A percentile compares a stretch with the other conserved stretches of the same genome.
These are phyloP conservation scores for Lyophyllum shimeji DNA, from an alignment of 768 basidiomycete genomes.

Conservation along the genomic window DNA sequence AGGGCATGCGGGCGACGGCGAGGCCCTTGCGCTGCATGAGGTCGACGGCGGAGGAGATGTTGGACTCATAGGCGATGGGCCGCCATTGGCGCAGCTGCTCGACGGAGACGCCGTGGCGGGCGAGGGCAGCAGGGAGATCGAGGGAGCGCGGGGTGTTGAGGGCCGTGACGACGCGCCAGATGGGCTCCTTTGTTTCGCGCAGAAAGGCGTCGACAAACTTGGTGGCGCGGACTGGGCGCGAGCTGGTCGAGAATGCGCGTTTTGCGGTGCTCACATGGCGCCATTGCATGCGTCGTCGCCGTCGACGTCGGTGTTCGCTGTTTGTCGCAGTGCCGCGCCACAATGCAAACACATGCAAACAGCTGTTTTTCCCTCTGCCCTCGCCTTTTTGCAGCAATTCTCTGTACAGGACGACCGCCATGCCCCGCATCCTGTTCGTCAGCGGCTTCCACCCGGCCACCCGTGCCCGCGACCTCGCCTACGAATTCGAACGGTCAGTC, in stretches of 20 bases:
- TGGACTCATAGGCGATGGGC: conserved; percentile 29
- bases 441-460: conserved; percentile 84
- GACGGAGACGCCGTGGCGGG: conserved; percentile 29
- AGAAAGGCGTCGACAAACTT: conserved; percentile 34
- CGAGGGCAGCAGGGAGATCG: conserved; percentile 28
- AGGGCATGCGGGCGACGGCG: conserved; percentile 30
- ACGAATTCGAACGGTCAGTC: conserved; percentile 79
- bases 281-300: too few species aligned
- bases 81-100: conserved; percentile 42
- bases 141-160: conserved; percentile 27
- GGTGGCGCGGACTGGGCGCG: conserved; percentile 24
- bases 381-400: too few species aligned
- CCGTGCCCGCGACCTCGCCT: conserved; percentile 80
- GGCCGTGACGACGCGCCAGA: conserved; percentile 41
- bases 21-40: conserved; percentile 13
- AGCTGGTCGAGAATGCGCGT: conserved; percentile 18
- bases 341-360: conserved; percentile 31
- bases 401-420: too few species aligned
- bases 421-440: conserved; percentile 87
- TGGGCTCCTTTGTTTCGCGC: conserved; percentile 32
- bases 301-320: too few species aligned
- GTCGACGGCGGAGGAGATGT: conserved; percentile 31
- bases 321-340: conserved; percentile 24
- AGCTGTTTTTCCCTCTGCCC: conserved; percentile 12
- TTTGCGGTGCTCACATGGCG: neutral